Conservation (phyloP, 352 stramenopile genomes). For the Pilasporangium apinafurcum region DNA sequence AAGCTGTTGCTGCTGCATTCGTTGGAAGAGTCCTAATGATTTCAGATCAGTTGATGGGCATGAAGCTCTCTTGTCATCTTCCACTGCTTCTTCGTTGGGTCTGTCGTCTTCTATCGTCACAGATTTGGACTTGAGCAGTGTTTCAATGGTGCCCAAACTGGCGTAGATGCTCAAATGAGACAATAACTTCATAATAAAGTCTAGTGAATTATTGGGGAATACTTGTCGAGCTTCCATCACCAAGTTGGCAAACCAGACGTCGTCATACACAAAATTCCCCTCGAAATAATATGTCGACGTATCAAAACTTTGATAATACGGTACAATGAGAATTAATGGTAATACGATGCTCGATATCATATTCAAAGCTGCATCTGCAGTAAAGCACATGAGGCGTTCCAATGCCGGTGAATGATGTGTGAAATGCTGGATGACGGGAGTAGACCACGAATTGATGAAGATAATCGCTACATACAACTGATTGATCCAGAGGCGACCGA, state of each 20-base stretch:
- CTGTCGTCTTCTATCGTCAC: neutral
- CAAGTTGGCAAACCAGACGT: constrained; percentile 11
- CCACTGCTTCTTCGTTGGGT: neutral
- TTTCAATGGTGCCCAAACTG: constrained; percentile 10
- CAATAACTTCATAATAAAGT: constrained; percentile 12
- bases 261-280: constrained; percentile 4
- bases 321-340: constrained; percentile 9
- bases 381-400: constrained; percentile 11
- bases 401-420: constrained; percentile 8
- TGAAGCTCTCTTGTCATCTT: neutral
- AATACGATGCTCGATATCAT: constrained; percentile 3
- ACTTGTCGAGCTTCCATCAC: constrained; percentile 17
- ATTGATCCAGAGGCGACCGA: constrained; percentile 13
- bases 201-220: constrained; percentile 3
- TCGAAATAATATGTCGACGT: neutral
- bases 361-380: constrained; percentile 9
- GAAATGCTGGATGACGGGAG: constrained; percentile 9
- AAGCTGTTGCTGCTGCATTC: constrained; percentile 4
- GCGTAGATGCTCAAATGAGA: constrained; percentile 14
- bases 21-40: neutral
- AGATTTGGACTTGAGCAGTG: constrained; percentile 11
- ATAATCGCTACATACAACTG: constrained; percentile 10
- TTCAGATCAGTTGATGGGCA: too few relatives aligned
- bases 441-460: constrained; percentile 15
- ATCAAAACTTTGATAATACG: constrained; percentile 9